Evolutionary conservation across 2,329 filamentous ascomycete species (phyloP).

Genomic region (Colletotrichum phormii): DNA sequence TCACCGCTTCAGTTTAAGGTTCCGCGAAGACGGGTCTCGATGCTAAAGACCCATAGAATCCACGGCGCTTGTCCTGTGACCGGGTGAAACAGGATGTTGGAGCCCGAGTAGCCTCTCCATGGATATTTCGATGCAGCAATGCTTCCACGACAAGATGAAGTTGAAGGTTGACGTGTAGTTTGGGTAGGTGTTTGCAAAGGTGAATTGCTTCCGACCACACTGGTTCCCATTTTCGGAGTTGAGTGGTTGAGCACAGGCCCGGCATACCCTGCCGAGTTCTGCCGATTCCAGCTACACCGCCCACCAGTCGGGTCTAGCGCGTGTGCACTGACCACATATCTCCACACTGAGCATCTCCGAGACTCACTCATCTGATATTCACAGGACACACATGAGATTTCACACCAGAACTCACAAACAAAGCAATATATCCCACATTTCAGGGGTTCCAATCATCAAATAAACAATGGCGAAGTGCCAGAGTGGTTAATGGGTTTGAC

Average conservation of each 20-base stretch:
- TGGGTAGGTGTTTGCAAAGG: neutral
- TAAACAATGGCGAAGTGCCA: constrained; percentile 18
- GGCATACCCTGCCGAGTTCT: neutral
- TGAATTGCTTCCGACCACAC: neutral
- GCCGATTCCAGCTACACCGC: neutral
- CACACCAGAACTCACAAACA: neutral
- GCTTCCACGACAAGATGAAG: neutral
- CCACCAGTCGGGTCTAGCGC: neutral
- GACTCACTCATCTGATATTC: neutral
- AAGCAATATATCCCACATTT: too few species aligned
- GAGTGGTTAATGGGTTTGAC: constrained; percentile 34
- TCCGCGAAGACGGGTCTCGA: neutral
- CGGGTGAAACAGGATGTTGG: neutral
- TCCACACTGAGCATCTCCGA: neutral
- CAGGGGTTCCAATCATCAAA: neutral
- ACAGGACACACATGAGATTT: neutral
- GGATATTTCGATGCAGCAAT: neutral
- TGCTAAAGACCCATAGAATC: neutral
- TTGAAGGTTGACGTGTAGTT: neutral
- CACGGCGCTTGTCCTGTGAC: neutral
- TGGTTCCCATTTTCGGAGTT: neutral
- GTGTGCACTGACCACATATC: neutral
- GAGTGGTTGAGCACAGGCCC: neutral
- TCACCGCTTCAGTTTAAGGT: constrained; percentile 12
- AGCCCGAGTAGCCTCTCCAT: neutral